Conservation (phyloP, 2,329 filamentous ascomycete species). For the Venturia carpophila region DNA sequence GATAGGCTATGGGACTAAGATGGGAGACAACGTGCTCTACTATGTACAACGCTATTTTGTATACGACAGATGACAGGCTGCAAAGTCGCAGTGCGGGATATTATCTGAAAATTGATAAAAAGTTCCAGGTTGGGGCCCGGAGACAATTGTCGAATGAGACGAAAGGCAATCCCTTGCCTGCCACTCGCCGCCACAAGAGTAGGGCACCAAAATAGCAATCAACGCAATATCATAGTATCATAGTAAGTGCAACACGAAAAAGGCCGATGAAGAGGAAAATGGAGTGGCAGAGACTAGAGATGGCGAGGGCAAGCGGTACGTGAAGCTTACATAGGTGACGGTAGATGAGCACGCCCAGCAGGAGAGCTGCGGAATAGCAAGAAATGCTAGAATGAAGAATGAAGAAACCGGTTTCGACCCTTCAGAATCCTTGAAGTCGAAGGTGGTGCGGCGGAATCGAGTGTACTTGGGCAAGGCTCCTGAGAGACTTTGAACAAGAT, state of each 20-base stretch:
- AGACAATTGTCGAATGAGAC: conserved; percentile 3
- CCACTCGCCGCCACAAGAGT: neutral
- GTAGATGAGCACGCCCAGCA: neutral
- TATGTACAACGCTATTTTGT: no score
- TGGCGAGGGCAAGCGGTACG: neutral
- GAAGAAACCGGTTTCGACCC: neutral
- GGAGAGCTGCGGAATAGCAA: neutral
- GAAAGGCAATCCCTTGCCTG: neutral
- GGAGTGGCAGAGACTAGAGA: neutral
- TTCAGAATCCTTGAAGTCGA: neutral
- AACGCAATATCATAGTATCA: no score
- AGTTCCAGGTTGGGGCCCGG: neutral
- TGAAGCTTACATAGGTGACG: neutral
- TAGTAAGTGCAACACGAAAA: conserved; percentile 4
- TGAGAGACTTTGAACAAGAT: neutral
- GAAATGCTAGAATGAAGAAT: neutral
- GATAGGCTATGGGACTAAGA: neutral
- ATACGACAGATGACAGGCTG: neutral
- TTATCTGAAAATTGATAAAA: conserved; percentile 5
- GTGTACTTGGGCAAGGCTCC: neutral
- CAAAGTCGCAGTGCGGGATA: neutral
- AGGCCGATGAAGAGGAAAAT: neutral
- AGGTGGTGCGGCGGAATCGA: neutral
- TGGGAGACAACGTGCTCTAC: neutral
- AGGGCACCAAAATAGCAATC: conserved; percentile 10